Conservation (phyloP, 352 stramenopile species). For the Phytophthora cryptogea region DNA sequence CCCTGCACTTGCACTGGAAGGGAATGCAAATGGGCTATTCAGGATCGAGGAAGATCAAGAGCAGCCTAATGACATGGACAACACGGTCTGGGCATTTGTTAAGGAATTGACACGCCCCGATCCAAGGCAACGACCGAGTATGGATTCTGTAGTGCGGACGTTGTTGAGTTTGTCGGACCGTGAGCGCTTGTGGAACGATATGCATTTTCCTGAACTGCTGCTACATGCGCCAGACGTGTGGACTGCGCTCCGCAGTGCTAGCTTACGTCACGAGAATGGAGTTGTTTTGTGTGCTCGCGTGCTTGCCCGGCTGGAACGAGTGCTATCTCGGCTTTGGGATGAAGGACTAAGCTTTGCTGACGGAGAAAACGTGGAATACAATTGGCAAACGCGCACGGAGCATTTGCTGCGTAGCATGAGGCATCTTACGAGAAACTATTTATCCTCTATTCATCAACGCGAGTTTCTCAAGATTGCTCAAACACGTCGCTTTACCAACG, state of each 20-base stretch:
- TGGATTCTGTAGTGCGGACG: slow-evolving; percentile 22
- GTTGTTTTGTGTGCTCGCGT: slow-evolving; percentile 33
- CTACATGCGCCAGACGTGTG: slow-evolving; percentile 37
- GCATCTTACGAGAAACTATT: slow-evolving; percentile 26
- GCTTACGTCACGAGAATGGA: slow-evolving; percentile 21
- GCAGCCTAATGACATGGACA: slow-evolving; percentile 1
- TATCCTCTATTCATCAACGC: slow-evolving; percentile 15
- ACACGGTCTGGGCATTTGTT: slow-evolving; percentile 10
- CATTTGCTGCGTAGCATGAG: slow-evolving; percentile 37
- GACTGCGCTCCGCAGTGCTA: slow-evolving; percentile 32
- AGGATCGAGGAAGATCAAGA: slow-evolving; percentile 13
- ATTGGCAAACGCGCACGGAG: slow-evolving; percentile 41
- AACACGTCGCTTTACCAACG: slow-evolving; percentile 31
- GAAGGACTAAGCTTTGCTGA: slow-evolving; percentile 25
- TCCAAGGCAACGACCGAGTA: slow-evolving; percentile 14
- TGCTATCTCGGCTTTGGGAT: slow-evolving; percentile 34
- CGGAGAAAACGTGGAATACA: slow-evolving; percentile 23
- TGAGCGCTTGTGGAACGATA: slow-evolving; percentile 31
- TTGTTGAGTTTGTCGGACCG: slow-evolving; percentile 29
- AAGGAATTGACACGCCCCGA: slow-evolving; percentile 18
- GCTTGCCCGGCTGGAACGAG: slow-evolving; percentile 28
- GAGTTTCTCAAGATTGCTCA: slow-evolving; percentile 33
- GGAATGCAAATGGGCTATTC: neutral
- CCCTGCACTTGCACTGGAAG: neutral
- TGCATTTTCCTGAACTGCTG: slow-evolving; percentile 35